Conservation (phyloP, 139 green algal genomes). For the Coelastrella sp. region DNA sequence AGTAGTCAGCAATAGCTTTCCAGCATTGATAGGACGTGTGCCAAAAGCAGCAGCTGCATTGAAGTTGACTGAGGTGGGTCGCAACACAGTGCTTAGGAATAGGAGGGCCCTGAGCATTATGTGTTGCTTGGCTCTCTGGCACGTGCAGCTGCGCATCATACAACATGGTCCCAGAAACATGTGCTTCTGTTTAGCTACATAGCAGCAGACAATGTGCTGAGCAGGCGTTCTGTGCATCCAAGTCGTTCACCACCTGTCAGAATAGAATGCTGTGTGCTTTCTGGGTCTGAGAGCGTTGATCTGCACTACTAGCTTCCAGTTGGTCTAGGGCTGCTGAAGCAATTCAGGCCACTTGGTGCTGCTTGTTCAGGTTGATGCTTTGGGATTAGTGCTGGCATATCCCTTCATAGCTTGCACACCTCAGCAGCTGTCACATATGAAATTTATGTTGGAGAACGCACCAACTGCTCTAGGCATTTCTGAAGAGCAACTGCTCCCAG, state of each 20-base stretch:
- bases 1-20: neutral
- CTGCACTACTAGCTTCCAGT: no score
- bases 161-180: no score
- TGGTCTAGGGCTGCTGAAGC: no score
- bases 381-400: neutral
- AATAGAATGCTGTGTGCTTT: no score
- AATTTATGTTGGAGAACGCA: neutral
- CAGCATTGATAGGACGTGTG: neutral
- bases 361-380: constrained; percentile 8
- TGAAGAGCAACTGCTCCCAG: neutral
- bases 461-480: neutral
- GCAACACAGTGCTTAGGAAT: no score
- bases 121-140: neutral
- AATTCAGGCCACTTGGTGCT: no score
- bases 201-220: no score
- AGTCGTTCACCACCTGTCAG: no score
- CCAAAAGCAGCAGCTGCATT: neutral
- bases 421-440: neutral
- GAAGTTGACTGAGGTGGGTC: neutral
- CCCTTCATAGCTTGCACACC: neutral
- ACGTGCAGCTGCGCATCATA: neutral
- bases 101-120: no score
- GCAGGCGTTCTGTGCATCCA: no score
- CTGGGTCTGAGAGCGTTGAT: no score
- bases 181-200: no score